These are phyloP conservation scores for Rhynchospora breviuscula DNA, from an alignment of 176 grass and related monocot genomes.

Conservation along the genomic window DNA sequence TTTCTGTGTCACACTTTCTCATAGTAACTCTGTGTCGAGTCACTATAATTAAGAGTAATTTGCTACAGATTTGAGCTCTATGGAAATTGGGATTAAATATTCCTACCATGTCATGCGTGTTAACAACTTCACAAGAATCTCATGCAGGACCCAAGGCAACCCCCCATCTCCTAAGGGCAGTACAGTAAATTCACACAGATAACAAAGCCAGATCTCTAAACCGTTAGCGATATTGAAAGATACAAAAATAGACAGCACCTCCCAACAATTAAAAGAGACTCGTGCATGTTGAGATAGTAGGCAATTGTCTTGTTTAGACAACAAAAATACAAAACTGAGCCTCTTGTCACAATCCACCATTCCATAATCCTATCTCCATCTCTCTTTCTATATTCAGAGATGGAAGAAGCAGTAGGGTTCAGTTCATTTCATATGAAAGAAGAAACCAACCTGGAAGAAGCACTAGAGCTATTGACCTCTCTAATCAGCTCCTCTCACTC, in stretches of 20 bases:
- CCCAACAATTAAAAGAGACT: conserved; percentile 7
- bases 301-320: neutral
- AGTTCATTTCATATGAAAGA: conserved; percentile 38
- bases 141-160: neutral
- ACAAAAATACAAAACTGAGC: conserved; percentile 14
- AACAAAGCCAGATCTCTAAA: conserved; percentile 24
- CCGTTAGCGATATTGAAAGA: conserved; percentile 23
- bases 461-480: conserved; percentile 33
- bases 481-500: conserved; percentile 54
- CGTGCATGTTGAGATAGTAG: conserved; percentile 21
- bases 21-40: neutral
- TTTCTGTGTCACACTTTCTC: neutral
- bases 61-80: neutral
- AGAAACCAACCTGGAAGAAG: conserved; percentile 25
- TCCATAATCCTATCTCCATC: conserved; percentile 6
- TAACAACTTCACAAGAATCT: conserved; percentile 14
- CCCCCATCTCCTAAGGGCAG: neutral
- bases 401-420: neutral
- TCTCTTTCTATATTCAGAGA: conserved; percentile 3
- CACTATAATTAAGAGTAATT: neutral
- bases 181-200: conserved; percentile 26
- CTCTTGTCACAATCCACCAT: neutral
- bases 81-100: neutral
- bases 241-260: conserved; percentile 27
- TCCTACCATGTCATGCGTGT: neutral